Conservation (phyloP, 352 stramenopile genomes). For the Elongisporangium senticosum region DNA sequence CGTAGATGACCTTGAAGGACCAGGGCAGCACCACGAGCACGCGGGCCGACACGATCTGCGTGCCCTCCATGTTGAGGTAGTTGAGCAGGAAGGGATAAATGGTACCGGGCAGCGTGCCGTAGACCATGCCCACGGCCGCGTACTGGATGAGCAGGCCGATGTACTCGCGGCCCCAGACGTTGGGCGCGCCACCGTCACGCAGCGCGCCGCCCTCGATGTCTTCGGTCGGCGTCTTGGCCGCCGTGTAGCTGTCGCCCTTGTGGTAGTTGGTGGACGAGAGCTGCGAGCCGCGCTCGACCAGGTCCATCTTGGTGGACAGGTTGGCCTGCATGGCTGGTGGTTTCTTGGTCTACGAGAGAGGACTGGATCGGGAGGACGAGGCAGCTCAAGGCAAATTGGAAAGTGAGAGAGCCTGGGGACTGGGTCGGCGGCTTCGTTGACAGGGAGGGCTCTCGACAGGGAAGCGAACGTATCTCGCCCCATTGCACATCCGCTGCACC, state of each 20-base stretch:
- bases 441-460: not conserved
- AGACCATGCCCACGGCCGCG: constrained; percentile 53
- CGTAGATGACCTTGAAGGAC: constrained; percentile 66
- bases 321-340: not conserved
- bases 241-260: not conserved
- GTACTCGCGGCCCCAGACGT: constrained; percentile 46
- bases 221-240: constrained; percentile 1
- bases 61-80: constrained; percentile 65
- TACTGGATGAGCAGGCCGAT: constrained; percentile 69
- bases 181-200: constrained; percentile 35
- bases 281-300: not conserved
- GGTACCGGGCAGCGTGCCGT: constrained; percentile 44
- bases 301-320: not conserved
- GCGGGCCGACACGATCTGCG: constrained; percentile 53
- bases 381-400: not conserved
- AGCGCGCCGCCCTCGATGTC: constrained; percentile 18
- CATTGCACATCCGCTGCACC: not conserved
- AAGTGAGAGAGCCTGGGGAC: not conserved
- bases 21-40: constrained; percentile 53
- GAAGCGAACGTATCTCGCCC: not conserved
- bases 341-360: not conserved
- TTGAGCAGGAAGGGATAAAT: constrained; percentile 75
- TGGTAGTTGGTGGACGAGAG: not conserved
- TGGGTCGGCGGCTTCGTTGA: not conserved
- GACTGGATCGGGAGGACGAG: not conserved